Percentiles rank a stretch among this genome's conserved stretches.
Conservation (phyloP, 169 alveolate genomes). For the Plasmodium vivax region DNA sequence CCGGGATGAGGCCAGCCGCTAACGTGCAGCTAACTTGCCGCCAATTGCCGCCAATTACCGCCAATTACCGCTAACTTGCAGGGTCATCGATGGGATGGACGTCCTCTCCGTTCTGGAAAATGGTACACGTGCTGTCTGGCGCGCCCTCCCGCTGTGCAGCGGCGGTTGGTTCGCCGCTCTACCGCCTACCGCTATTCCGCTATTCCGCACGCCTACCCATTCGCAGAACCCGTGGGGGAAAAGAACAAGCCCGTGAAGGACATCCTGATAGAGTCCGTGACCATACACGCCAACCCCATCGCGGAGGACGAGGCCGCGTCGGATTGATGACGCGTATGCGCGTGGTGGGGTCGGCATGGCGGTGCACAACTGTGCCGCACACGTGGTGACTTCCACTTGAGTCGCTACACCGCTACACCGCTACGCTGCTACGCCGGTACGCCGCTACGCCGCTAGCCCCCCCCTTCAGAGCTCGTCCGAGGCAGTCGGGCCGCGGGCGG, state of each 20-base stretch:
- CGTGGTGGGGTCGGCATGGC: no score
- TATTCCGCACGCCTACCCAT: not conserved
- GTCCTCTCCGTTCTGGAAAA: slow-evolving; percentile 91
- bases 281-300: slow-evolving; percentile 92
- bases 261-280: slow-evolving; percentile 81
- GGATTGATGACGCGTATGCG: no score
- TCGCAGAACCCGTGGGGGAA: slow-evolving; percentile 87
- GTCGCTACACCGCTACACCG: no score
- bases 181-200: not conserved
- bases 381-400: not conserved
- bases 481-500: not conserved
- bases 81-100: slow-evolving; percentile 93
- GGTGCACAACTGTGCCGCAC: no score
- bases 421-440: no score
- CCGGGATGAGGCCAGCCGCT: not conserved
- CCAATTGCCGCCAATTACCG: no score
- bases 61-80: no score
- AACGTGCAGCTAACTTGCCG: no score
- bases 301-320: slow-evolving; percentile 86
- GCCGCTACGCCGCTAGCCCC: no score
- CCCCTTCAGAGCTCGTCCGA: not conserved
- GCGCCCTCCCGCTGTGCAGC: no score
- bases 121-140: slow-evolving; percentile 56
- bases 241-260: slow-evolving; percentile 87
- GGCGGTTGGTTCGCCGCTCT: no score